Base-by-base conservation (phyloP, 108 stramenopile species). In the Pseudonitzschia delicatissima region DNA sequence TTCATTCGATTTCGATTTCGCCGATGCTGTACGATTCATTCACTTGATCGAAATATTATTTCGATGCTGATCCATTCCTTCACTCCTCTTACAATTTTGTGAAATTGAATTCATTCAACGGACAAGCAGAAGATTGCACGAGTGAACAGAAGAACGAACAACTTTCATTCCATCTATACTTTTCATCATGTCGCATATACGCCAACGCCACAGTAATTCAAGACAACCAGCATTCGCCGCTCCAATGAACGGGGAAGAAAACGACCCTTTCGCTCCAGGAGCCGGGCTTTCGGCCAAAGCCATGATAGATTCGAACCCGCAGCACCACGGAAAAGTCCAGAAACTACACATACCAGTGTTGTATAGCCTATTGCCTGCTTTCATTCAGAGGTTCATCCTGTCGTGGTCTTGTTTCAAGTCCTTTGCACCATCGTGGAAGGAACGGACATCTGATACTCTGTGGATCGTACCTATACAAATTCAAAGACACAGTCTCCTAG, bases 401-500 rank as follows among this genome's bases (percentile, higher is more conserved):
- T 50, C 67, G 4, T 25, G 79, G 34, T 68, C 57, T 31, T 84
- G 61, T 61, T 71, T 82, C 4, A 60, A 40, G 5, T 69, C 69
- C 26, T 75, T 88, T 64, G 55, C 47, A 12, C 92, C 92, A 5
- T 55, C 66, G 7, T 93, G 92, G 92, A 80, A 82, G 45, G 68
- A 66, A 61, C 83, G 92, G n/a, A 27, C 77, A 85, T 62, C 45
- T 93, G 3, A 81, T 93, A 62, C 75, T 81, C 7, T 60, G 88
- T 45, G 92, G 92, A 36, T 77, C 71, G n/a, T 90, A 83, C 65
- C 69, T 93, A 26, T 93, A 93, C 67, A 82, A 86, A 70, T 92
- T 87, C 59, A 67, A 74, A 51, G 80, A 85, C 53, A 64, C 73
- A 33, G 8, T 69, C 39, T 73, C 78, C 8, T 15, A 51, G 31